Base-by-base conservation (phyloP, 345 rosid species). In the Viola odorata region DNA sequence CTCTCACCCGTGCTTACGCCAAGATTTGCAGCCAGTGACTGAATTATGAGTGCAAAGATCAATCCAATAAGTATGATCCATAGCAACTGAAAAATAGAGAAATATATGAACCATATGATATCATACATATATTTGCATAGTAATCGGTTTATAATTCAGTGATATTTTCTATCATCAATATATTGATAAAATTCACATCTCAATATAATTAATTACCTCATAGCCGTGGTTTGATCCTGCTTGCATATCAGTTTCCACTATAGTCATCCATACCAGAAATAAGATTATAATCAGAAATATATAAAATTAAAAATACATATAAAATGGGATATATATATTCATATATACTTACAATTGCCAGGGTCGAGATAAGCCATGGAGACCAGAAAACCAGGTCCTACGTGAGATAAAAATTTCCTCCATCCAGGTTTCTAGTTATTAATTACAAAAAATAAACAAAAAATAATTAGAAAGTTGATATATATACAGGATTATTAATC, bases 211-310 rank as follows among this genome's bases (percentile, higher is more conserved):
- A 0, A 12, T 44, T 73, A 82, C 94, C 89, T 87, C 84, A 48
- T 62, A 87, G 17, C 65, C 39, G 49, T 84, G 74, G 63, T 57
- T 52, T 47, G 94, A 87, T 53, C 94, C 89, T 11, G 94, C 89
- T 75, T 86, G 88, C 58, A 86, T 53, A 58, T 86, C 94, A 36
- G 94, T 84, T 73, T 84, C 88, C 84, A 87, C 87, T 86, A 82
- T 32, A 8, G 55, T 7, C 44, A 9, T 11, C 37, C 16, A 66
- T 4, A 5, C 50, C 15, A 51, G 23, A 12, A 5, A 14, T 1
- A 44, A 3, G n/a, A 7, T 3, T 17, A 2, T 16, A 3, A 48
- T 9, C 10, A 58, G 17, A 3, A 13, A 15, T 11, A 42, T 0
- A 37, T 0, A 45, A 0, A 56, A 7, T 51, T 14, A 60, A 7